Conservation (phyloP, 805 yeast genomes). For the Schwanniomyces vanrijiae region DNA sequence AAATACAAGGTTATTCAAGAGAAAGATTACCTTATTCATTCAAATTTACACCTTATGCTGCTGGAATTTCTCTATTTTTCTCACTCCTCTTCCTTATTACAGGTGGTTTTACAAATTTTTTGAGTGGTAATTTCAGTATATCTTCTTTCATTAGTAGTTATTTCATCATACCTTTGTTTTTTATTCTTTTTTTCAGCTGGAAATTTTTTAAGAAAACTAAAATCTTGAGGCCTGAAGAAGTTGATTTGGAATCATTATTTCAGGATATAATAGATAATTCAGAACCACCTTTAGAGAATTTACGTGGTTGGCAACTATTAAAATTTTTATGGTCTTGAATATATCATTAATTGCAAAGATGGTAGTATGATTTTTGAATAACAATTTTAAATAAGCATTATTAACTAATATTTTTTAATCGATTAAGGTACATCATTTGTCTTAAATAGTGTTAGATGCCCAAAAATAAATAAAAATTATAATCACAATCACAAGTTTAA, state of each 20-base stretch:
- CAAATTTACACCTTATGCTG: constrained; percentile 13
- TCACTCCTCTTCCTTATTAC: constrained; percentile 28
- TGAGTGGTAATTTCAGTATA: constrained; percentile 26
- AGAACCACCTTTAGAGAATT: constrained; percentile 23
- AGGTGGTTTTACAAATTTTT: constrained; percentile 35
- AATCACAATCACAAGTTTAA: no score
- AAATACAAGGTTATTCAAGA: constrained; percentile 37
- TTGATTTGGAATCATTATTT: constrained; percentile 25
- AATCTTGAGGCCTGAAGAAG: constrained; percentile 33
- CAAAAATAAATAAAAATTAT: no score
- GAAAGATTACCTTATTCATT: constrained; percentile 31
- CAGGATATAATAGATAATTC: constrained; percentile 25
- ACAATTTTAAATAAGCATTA: no score
- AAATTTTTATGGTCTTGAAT: constrained; percentile 18
- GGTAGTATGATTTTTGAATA: no score
- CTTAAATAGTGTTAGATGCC: no score
- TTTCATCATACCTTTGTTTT: constrained; percentile 25
- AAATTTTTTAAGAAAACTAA: constrained; percentile 30
- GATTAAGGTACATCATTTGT: no score
- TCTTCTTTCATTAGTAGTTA: constrained; percentile 21
- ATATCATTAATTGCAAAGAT: no score
- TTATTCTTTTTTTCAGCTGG: constrained; percentile 29
- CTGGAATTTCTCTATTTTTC: constrained; percentile 9
- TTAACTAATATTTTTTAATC: no score
- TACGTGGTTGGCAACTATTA: constrained; percentile 19